A percentile compares a stretch with the other conserved stretches of the same genome.
phyloP scores from a whole-genome alignment of 345 rosid species.

The Salix dunnii region DNA sequence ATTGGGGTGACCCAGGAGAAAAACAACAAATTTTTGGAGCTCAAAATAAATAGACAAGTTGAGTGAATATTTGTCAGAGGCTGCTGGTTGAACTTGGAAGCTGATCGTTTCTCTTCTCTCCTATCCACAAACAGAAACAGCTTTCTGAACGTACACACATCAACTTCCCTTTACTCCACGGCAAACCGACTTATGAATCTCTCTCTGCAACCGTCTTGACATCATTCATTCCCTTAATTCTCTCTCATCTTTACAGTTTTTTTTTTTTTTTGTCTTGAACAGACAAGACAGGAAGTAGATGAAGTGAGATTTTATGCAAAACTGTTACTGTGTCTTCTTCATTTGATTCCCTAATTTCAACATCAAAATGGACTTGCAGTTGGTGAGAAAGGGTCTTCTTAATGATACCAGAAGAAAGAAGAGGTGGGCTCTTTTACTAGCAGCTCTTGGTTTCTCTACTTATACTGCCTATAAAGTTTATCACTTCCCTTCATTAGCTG shows the following conservation, averaged over 20 bases:
- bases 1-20: not conserved
- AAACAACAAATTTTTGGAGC: too few relatives aligned
- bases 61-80: slow-evolving; percentile 6
- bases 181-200: slow-evolving; percentile 9
- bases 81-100: not conserved
- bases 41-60: not conserved
- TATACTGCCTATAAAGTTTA: slow-evolving; percentile 63
- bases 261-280: not conserved
- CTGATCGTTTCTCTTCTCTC: slow-evolving; percentile 8
- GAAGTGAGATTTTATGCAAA: not conserved
- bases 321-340: slow-evolving; percentile 8
- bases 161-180: slow-evolving; percentile 10
- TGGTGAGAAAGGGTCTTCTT: slow-evolving; percentile 42
- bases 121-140: not conserved
- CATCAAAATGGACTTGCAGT: slow-evolving; percentile 46
- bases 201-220: slow-evolving; percentile 24
- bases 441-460: slow-evolving; percentile 38
- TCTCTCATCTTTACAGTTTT: not conserved
- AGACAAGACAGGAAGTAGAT: not conserved
- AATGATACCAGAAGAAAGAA: slow-evolving; percentile 45
- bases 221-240: slow-evolving; percentile 9
- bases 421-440: slow-evolving; percentile 45
- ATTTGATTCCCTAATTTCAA: not conserved
- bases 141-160: not conserved
- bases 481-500: slow-evolving; percentile 47